Base-by-base conservation (phyloP, 176 grass and related monocot species). In the Echinochloa phyllopogon region DNA sequence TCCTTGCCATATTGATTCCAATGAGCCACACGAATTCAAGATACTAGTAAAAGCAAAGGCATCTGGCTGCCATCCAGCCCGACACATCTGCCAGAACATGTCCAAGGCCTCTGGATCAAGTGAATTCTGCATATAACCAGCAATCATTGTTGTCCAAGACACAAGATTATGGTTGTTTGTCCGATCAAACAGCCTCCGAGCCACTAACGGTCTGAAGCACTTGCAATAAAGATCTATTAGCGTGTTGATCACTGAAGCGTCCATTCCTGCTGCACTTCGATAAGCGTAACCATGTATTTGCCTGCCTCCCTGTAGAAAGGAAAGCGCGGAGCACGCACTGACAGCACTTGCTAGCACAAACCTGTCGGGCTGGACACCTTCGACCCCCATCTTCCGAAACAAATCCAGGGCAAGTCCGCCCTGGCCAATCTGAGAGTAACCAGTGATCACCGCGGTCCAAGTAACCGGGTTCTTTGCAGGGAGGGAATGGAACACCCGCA, bases 91-190 rank as follows among this genome's bases (percentile, higher is more conserved):
- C 5, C 44, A 45, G 69, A 90, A 94, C 78, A 94, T 84, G 52
- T 14, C 33, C 65, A 94, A 82, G 36, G 94, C 89, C 81, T 88
- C 88, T 50, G 14, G 79, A 82, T 90, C 68, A 21, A 69, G 89
- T 27, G 87, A 88, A 49, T 81, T 92, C 75, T 94, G 91, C 94
- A 97, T 88, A 68, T 94, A 94, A 17, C 89, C 94, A 48, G 84
- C 69, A 47, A 96, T 90, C 86, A 93, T 91, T 15, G 94, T 90
- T 38, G 91, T 97, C 94, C 94, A 97, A 39, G 91, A 88, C 40
- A 97, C 94, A 78, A 97, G 78, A 63, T 97, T 88, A 40, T 39
- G 65, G 68, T 70, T 75, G 51, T 45, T 72, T 82, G 88, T 90
- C 21, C 10, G 78, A 76, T 94, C 79, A 86, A 97, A 94, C 33